Base-by-base conservation (phyloP, 257 asterid species). In the Nicotiana tomentosiformis region DNA sequence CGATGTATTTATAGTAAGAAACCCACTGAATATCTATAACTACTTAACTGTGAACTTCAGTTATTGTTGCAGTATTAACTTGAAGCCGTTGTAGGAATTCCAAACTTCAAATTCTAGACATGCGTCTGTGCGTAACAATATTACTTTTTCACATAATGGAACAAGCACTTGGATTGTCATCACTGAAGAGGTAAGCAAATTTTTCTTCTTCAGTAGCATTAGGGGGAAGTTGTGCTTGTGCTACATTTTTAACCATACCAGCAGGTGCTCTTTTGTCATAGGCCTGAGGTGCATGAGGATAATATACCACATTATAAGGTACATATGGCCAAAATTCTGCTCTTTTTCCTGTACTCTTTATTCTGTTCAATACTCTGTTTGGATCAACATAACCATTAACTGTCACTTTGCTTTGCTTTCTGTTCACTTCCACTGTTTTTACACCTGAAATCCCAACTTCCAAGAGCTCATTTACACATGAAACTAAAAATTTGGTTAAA, bases 271-370 rank as follows among this genome's bases (percentile, higher is more conserved):
- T 90, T 56, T 83, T 90, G 82, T 94, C 97, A n/a, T 94, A 94
- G 14, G 90, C 93, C 84, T 90, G 95, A 57, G 93, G 10, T 3
- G 62, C 89, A 26, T 90, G 87, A 10, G 98, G 98, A 70, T 93
- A 85, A 16, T 89, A 88, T 1, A 92, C 94, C 5, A 94, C 82
- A 74, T 91, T 92, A 87, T 93, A 87, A 0, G 94, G 97, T 5
- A 93, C 89, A 16, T 91, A 93, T 17, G 98, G 98, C 97, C 97
- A 94, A 39, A 94, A 88, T 16, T 92, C 95, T 0, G 97, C 98
- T 84, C 93, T 86, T 77, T 94, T 94, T 39, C 98, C 97, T 0
- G 97, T 93, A 83, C 69, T 87, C 84, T 91, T 94, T 82, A 94
- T 90, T 67, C 88, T 92, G 81, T 92, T 90, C 17, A 93, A 80